These are phyloP conservation scores for Talaromyces sp. DNA, from an alignment of 2,329 filamentous ascomycete species.

Conservation along the genomic window DNA sequence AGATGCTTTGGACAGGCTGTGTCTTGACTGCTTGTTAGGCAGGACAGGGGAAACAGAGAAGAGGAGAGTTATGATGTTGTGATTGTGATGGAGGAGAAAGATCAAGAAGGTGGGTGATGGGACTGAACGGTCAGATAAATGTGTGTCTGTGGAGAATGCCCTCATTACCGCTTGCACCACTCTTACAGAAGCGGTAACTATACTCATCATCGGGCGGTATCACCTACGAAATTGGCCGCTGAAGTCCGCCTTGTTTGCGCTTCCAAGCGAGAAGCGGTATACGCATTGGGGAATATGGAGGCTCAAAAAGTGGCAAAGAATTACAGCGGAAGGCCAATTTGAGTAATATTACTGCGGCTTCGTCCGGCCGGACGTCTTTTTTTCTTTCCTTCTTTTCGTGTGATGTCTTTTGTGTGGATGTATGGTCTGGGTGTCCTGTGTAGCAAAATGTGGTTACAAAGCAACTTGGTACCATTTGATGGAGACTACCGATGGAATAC, in stretches of 20 bases:
- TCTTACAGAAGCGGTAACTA: background rate
- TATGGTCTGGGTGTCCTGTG: background rate
- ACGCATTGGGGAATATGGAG: background rate
- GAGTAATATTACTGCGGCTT: background rate
- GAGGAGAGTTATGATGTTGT: background rate
- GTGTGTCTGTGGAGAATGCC: background rate
- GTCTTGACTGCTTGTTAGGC: background rate
- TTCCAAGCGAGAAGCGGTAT: background rate
- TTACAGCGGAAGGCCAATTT: background rate
- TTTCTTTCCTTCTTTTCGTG: background rate
- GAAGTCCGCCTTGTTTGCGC: background rate
- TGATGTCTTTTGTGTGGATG: background rate
- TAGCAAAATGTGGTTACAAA: background rate
- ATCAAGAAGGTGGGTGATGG: background rate
- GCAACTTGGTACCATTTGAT: background rate
- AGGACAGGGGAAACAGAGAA: background rate
- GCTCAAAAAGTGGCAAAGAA: background rate
- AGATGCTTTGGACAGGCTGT: background rate
- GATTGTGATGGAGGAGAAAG: background rate
- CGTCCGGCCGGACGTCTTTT: background rate
- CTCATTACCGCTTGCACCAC: background rate
- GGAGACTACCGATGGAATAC: background rate
- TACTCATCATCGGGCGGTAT: background rate
- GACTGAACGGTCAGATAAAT: background rate
- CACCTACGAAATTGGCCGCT: background rate